Base-by-base conservation (phyloP, 768 basidiomycete genomes). In the Boletus subcaerulescens region DNA sequence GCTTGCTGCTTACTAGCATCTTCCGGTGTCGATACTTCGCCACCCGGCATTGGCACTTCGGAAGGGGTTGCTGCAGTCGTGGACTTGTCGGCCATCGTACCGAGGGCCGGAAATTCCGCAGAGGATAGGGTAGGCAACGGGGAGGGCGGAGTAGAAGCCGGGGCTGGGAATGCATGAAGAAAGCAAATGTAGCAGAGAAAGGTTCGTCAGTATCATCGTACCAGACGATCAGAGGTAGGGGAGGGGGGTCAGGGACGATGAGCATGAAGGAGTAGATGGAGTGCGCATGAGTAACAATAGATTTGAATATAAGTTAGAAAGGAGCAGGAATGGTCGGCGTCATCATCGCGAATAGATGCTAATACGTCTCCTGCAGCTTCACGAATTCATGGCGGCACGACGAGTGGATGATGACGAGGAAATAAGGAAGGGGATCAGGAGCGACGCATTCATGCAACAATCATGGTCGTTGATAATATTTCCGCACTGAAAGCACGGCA, bases 401-500 rank as follows among this genome's bases (percentile, higher is more conserved):
- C 45, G 57, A 59, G 63, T 31, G 47, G 58, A 60, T 59, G 60
- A 66, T 50, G 61, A n/a, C n/a, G n/a, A n/a, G n/a, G n/a, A n/a
- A n/a, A n/a, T n/a, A 56, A 45, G 41, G 49, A 57, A 56, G 44
- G 47, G 49, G 58, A 53, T 52, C 22, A 67, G 49, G 32, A 63
- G 56, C 47, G n/a, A n/a, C 45, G 74, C 69, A 74, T 70, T 66
- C 65, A 70, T 69, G 67, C 63, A 63, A 62, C 56, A 67, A 67
- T 89, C 78, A 89, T 76, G 80, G 80, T 70, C 80, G 85, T 80
- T 84, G 77, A 74, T 82, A 82, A 76, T 82, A 76, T 81, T 85
- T 86, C 85, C 86, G 87, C 84, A 87, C 88, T 90, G 86, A 87
- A 89, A 87, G 87, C 78, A 88, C 84, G 86, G 86, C 73, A 76